Base-by-base conservation (phyloP, 176 grass and related monocot genomes). In the Hyparrhenia diplandra region DNA sequence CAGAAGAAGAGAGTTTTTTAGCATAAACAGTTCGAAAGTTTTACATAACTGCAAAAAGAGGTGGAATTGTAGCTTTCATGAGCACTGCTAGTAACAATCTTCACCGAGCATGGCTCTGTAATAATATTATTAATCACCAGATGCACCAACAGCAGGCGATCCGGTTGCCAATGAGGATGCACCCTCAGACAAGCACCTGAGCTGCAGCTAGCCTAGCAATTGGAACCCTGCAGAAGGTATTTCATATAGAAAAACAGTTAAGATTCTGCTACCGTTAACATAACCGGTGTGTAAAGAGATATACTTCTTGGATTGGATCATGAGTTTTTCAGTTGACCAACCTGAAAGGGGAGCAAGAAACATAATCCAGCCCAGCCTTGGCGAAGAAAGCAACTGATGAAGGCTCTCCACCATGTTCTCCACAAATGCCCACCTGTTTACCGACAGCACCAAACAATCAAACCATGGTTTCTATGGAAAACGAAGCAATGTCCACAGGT, bases 331-430 rank as follows among this genome's bases (percentile, higher is more conserved):
- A 7, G 45, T 81, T 36, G 51, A 55, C 82, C 66, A 84, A 99
- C 97, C 97, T 99, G 89, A 99, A 96, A 31, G 97, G 91, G 31
- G 97, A 99, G 78, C 97, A 99, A 77, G 97, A 99, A 73, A 99
- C 97, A 78, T 99, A 99, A 76, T 99, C 85, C 64, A 99, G 75
- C 55, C 93, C 93, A 68, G 89, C 66, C 80, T 99, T 91, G 18
- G 93, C 97, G 20, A 99, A 99, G 79, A 99, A 99, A 67, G 93
- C 97, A 66, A 99, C 97, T 4, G 97, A 99, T 28, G 85, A 91
- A 83, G 97, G 97, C 81, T 99, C 97, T 18, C 97, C 97, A 77
- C 97, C 97, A 92, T 99, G 97, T 71, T 99, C 97, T 37, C 97
- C 97, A 88, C 97, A 99, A 65, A 99, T 91, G 49, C 97, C 97